These are phyloP conservation scores for Chondrus crispus DNA, from an alignment of 23 red algal species.

Conservation along the genomic window DNA sequence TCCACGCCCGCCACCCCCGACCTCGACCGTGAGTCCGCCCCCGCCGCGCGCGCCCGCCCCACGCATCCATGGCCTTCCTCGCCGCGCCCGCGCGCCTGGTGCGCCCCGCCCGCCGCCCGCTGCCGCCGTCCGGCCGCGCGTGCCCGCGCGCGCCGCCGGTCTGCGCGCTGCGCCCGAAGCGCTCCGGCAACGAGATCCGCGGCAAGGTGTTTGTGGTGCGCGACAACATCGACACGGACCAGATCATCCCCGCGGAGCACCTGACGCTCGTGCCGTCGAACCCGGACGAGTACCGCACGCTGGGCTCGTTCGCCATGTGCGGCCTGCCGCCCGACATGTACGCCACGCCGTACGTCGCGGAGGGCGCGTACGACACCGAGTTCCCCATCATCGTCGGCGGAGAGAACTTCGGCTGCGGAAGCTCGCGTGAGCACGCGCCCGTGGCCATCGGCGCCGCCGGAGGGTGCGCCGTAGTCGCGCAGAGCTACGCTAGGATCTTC, in stretches of 20 bases:
- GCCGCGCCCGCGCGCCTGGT: background rate
- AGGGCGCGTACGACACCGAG: constrained; percentile 30
- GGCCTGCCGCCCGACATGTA: constrained; percentile 80
- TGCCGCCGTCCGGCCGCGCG: background rate
- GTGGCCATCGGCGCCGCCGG: constrained; percentile 92
- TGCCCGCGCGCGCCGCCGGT: constrained; percentile 40
- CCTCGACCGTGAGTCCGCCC: background rate
- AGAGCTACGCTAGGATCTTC: constrained; percentile 73
- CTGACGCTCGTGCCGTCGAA: constrained; percentile 91
- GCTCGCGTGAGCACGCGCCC: constrained; percentile 88
- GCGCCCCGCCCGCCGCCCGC: background rate
- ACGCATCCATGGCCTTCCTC: background rate
- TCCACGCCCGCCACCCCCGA: background rate
- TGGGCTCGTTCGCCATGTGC: constrained; percentile 84
- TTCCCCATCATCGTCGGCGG: constrained; percentile 95
- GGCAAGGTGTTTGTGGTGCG: constrained; percentile 83
- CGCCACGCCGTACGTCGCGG: constrained; percentile 63
- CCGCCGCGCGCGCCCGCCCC: background rate
- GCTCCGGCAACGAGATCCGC: constrained; percentile 52
- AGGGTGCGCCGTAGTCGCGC: constrained; percentile 73
- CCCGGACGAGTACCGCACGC: constrained; percentile 90
- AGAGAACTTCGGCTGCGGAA: constrained; percentile 96
- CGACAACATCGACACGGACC: constrained; percentile 99
- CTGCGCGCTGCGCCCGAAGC: constrained; percentile 63
- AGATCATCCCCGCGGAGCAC: constrained; percentile 97